phyloP scores from a whole-genome alignment of 2,329 filamentous ascomycete genomes.

The Aureobasidium vineae region DNA sequence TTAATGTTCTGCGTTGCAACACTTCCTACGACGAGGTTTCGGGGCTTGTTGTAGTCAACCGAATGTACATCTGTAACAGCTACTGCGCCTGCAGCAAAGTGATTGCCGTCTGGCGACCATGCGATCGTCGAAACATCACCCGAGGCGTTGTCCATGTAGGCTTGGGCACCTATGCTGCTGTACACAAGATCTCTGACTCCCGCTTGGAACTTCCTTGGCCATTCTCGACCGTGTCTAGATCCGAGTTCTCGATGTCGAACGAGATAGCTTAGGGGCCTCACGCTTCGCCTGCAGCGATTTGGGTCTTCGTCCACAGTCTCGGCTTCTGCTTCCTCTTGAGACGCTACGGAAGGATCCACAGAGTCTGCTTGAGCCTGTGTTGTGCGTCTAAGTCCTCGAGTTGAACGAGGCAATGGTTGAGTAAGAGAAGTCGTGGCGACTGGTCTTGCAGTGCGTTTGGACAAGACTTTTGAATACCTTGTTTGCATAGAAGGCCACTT shows the following conservation, averaged over 20 bases:
- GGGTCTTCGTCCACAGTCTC: background rate
- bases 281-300: background rate
- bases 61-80: constrained; percentile 55
- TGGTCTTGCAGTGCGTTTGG: too few relatives aligned
- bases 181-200: constrained; percentile 8
- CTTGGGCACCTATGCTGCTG: constrained; percentile 46
- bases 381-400: background rate
- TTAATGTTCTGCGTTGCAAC: constrained; percentile 43
- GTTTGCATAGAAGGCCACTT: constrained; percentile 10
- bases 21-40: constrained; percentile 58
- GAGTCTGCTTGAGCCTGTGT: background rate
- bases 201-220: constrained; percentile 10
- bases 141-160: constrained; percentile 57
- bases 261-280: background rate
- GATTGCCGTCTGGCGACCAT: constrained; percentile 56
- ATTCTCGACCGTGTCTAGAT: background rate
- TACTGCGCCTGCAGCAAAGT: constrained; percentile 58
- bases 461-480: constrained; percentile 1
- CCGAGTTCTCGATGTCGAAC: constrained; percentile 20
- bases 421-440: background rate
- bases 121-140: constrained; percentile 57
- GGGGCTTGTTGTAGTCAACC: constrained; percentile 60
- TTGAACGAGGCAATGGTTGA: background rate
- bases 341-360: background rate
- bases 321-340: background rate